Conservation (phyloP, 345 rosid species). For the Diplotaxis tenuifolia region DNA sequence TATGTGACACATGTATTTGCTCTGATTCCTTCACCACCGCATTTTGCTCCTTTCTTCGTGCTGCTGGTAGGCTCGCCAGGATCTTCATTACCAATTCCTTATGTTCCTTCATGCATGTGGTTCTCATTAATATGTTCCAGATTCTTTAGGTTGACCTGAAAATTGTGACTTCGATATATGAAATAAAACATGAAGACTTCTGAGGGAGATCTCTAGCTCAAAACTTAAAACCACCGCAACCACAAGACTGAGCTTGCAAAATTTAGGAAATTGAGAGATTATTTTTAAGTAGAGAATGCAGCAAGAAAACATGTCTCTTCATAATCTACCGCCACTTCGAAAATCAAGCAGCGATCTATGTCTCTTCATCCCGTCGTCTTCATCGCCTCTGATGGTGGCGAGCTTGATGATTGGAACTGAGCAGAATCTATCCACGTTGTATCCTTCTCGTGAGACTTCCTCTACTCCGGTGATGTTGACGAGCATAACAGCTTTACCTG, state of each 20-base stretch:
- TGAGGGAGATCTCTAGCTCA: background rate
- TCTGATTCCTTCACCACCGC: background rate
- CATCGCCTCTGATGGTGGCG: no score
- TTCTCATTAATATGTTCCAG: background rate
- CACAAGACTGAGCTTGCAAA: background rate
- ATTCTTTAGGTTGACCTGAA: background rate
- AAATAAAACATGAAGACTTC: background rate
- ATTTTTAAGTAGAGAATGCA: no score
- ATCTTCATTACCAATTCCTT: background rate
- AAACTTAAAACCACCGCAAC: background rate
- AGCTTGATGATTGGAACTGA: no score
- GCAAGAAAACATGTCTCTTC: constrained; percentile 42
- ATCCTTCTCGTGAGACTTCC: no score
- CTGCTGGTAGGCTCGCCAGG: background rate
- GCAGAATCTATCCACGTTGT: no score
- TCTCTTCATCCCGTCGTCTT: no score
- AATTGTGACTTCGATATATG: background rate
- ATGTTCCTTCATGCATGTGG: background rate
- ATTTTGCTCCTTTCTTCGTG: background rate
- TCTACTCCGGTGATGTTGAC: background rate
- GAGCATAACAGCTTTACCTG: background rate
- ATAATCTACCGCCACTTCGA: no score
- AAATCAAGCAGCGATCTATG: no score
- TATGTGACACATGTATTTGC: background rate
- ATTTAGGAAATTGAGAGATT: no score